Percentiles rank a stretch among this genome's conserved stretches.
phyloP scores from a whole-genome alignment of 108 stramenopile species.

The Pseudonitzschia delicatissima region DNA sequence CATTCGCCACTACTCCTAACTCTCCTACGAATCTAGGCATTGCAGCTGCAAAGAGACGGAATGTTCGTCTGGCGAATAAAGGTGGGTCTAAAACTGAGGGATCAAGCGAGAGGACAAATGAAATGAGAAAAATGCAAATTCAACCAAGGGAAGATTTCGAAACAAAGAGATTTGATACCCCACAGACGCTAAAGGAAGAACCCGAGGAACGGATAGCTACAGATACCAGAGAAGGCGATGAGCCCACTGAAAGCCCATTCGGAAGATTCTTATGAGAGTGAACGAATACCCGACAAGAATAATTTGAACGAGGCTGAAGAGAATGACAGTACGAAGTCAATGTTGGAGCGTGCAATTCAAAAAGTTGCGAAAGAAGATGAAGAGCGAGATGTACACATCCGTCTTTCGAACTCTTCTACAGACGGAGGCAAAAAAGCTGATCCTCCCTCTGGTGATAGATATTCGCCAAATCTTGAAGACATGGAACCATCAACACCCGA shows the following conservation, averaged over 20 bases:
- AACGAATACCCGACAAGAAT: neutral
- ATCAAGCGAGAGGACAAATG: neutral
- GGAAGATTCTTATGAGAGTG: neutral
- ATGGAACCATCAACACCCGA: neutral
- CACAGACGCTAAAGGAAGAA: neutral
- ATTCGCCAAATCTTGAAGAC: neutral
- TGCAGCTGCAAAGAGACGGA: constrained; percentile 5
- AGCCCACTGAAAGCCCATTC: neutral
- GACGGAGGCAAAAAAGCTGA: neutral
- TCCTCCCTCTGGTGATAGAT: neutral
- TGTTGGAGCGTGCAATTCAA: neutral
- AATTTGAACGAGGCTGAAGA: neutral
- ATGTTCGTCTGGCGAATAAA: neutral
- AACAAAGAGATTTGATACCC: neutral
- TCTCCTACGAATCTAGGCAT: neutral
- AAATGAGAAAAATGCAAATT: constrained; percentile 5
- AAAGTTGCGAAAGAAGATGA: neutral
- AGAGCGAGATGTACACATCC: neutral
- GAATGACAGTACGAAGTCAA: neutral
- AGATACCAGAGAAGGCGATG: neutral
- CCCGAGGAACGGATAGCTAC: neutral
- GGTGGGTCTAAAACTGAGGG: neutral
- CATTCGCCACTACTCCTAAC: neutral
- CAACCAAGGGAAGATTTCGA: constrained; percentile 6
- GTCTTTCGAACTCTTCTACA: neutral